Base-by-base conservation (phyloP, 2,329 filamentous ascomycete genomes). In the Eurotiales sp. region DNA sequence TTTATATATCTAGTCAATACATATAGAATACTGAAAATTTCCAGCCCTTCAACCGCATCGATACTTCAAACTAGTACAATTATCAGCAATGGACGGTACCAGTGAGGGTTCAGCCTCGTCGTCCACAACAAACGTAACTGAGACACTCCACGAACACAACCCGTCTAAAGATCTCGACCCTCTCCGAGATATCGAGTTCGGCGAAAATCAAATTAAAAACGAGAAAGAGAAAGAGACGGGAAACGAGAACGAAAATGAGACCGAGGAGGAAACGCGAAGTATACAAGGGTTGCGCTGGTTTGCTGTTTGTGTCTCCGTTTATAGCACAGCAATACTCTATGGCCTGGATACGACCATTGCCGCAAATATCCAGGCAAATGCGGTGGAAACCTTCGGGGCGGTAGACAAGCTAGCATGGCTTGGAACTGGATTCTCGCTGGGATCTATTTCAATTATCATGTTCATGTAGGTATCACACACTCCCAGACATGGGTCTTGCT, bases 301-400 rank as follows among this genome's bases (percentile, higher is more conserved):
- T 19, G 42, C 41, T 19, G 42, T 51, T 17, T 46, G 41, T 11
- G 14, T 46, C 2, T 37, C 41, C 1, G 41, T 51, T 2, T 51
- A 40, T 25, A 32, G 41, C 27, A 51, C 50, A 2, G 19, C 30
- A 11, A 22, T 52, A 1, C 56, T 63, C 17, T 64, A 54, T 45
- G 57, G 56, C 12, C 54, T 66, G 4, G 64, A 67, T 2, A 78
- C 77, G 0, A 78, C 78, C 1, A 76, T 78, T 3, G 63, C 75
- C 37, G 68, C 77, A 2, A 74, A 75, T 53, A 70, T 73, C 3
- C 72, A 77, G 50, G 67, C 69, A 2, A 59, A 63, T 19, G 69
- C 76, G 8, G 59, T 75, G 15, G 56, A 65, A 17, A 52, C 59
- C 0, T 71, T 75, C 23, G 60, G 65, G 10, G 54, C 65, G 5